Base-by-base conservation (phyloP, 2,329 filamentous ascomycete genomes). In the Teratosphaeria zuluensis region DNA sequence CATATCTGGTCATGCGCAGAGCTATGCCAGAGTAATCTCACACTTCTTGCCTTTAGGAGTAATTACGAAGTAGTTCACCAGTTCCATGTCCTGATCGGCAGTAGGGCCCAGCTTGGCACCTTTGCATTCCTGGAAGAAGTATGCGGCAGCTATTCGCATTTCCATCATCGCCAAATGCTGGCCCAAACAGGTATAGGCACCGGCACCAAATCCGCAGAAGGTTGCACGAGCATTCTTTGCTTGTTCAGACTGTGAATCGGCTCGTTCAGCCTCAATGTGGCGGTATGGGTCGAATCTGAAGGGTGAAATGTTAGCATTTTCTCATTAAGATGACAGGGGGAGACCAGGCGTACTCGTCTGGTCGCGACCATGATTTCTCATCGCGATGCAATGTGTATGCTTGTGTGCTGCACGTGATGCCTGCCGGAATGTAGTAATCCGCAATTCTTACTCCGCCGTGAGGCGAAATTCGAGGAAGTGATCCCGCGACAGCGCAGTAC, bases 21-120 rank as follows among this genome's bases (percentile, higher is more conserved):
- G 9, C 31, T 21, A 28, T 32, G 32, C 33, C 28, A 68, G 32
- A 4, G 64, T 32, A 51, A 72, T 60, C 54, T 70, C 64, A 51
- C 69, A 70, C 53, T 63, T 64, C 56, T 70, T 66, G 4, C 58
- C 62, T 12, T 60, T 62, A 1, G 70, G 70, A 8, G 65, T 60
- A n/a, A 70, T 68, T 24, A 72, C 33, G 58, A 72, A 72, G 57
- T 65, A 67, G 55, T 71, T 71, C 58, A 69, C 64, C 46, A 68
- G 56, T 48, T 67, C 63, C 69, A 71, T 72, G 54, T 65, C 61
- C 4, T 55, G 53, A 4, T 67, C 70, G 16, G 68, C 66, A 7
- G 61, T 60, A 2, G 59, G 32, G 11, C 64, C 64, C 12, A 70
- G 31, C 21, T 57, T 56, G 9, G 52, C 52, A 4, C 64, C 66